phyloP scores from a whole-genome alignment of 192 early-diverging fungal species.

The Coemansia nantahalensis region DNA sequence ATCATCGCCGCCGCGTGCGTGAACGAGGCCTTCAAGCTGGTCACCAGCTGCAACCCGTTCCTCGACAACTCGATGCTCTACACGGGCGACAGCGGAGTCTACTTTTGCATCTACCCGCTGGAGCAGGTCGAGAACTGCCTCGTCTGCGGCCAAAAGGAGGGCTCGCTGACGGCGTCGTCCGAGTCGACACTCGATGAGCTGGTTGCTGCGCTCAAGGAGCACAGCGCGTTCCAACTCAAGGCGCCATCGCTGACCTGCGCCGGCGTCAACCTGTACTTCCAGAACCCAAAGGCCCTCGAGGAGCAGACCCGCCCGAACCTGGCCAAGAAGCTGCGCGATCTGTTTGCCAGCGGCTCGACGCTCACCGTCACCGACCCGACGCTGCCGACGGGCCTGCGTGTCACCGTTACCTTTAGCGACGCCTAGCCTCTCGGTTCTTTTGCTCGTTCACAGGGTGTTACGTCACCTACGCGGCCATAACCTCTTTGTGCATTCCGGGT shows the following conservation, averaged over 20 bases:
- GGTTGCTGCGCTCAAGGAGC: conserved; percentile 76
- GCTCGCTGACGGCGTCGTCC: conserved; percentile 52
- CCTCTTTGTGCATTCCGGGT: no score
- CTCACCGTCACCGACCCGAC: conserved; percentile 81
- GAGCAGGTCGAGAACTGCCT: conserved; percentile 84
- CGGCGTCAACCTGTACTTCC: conserved; percentile 77
- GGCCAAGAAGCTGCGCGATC: conserved; percentile 58
- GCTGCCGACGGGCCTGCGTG: conserved; percentile 41
- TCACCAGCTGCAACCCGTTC: conserved; percentile 69
- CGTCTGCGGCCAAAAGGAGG: conserved; percentile 75
- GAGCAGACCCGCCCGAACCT: conserved; percentile 83
- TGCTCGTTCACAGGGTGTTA: no score
- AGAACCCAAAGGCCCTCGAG: conserved; percentile 77
- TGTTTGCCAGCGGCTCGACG: conserved; percentile 66
- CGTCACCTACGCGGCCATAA: no score
- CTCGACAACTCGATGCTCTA: conserved; percentile 98
- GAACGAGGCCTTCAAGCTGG: conserved; percentile 93
- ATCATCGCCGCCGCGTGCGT: conserved; percentile 84
- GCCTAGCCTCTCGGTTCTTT: no score
- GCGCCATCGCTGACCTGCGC: conserved; percentile 69
- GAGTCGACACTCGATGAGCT: conserved; percentile 74
- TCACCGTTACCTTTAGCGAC: conserved; percentile 31
- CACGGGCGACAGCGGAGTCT: conserved; percentile 85
- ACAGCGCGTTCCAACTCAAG: conserved; percentile 77
- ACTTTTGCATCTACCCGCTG: conserved; percentile 86